phyloP scores from a whole-genome alignment of 192 early-diverging fungal genomes.

The Backusella circina region DNA sequence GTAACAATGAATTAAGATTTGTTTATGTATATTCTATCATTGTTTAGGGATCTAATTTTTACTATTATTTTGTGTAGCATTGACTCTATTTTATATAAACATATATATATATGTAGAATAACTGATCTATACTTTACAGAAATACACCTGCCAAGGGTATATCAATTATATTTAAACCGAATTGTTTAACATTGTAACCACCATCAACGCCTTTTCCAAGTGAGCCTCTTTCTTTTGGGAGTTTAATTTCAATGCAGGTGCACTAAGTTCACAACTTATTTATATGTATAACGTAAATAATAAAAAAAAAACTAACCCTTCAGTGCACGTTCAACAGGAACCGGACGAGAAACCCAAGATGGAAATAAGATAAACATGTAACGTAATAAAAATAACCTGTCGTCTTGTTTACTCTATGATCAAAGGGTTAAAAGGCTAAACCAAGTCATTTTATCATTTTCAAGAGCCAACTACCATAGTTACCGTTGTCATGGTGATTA shows the following conservation, averaged over 20 bases:
- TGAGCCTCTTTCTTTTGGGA: neutral
- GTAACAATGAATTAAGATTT: constrained; percentile 1
- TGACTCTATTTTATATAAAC: neutral
- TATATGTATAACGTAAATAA: neutral
- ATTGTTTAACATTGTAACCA: neutral
- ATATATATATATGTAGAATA: neutral
- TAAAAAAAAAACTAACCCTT: neutral
- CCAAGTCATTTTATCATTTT: neutral
- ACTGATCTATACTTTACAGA: neutral
- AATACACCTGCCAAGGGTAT: neutral
- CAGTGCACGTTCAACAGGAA: neutral
- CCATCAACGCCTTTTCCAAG: neutral
- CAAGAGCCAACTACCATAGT: neutral
- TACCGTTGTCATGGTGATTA: neutral
- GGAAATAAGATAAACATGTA: neutral
- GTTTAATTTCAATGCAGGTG: neutral
- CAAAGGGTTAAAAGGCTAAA: neutral
- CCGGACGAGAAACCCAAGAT: neutral
- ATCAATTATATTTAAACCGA: neutral
- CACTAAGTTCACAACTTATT: neutral
- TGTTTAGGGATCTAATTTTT: neutral
- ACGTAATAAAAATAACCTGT: neutral
- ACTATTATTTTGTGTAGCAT: neutral
- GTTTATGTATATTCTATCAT: neutral
- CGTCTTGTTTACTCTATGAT: neutral